These are phyloP conservation scores for Funneliformis mosseae DNA, from an alignment of 192 early-diverging fungal species.

Conservation along the genomic window DNA sequence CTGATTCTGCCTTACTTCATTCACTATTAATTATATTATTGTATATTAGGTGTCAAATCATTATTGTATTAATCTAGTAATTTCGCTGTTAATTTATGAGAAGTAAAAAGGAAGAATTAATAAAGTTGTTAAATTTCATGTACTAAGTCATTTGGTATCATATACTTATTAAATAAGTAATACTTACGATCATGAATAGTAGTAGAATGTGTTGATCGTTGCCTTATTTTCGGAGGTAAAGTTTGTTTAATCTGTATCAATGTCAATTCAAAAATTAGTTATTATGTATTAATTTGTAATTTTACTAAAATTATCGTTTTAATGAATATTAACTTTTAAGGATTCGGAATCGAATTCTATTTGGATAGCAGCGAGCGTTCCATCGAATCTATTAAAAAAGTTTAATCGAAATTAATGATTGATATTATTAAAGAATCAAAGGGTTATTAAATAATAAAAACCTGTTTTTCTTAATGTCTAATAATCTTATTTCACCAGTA, in stretches of 20 bases:
- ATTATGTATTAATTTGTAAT: background rate
- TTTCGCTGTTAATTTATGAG: no score
- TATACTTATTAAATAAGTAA: no score
- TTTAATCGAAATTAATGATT: background rate
- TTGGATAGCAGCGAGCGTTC: constrained; percentile 62
- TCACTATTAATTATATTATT: background rate
- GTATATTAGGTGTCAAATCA: background rate
- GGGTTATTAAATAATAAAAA: background rate
- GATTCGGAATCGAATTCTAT: constrained; percentile 37
- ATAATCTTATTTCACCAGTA: constrained; percentile 41
- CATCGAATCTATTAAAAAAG: constrained; percentile 57
- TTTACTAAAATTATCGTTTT: background rate
- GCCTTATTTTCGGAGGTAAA: background rate
- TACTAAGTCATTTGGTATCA: no score
- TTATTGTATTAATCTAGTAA: no score
- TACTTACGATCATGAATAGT: no score
- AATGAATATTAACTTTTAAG: constrained; percentile 32
- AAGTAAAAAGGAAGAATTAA: no score
- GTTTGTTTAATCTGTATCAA: background rate
- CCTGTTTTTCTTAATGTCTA: constrained; percentile 71
- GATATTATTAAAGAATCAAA: background rate
- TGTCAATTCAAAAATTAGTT: background rate
- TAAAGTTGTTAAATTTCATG: no score
- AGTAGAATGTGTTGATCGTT: background rate
- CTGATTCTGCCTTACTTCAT: background rate